Base-by-base conservation (phyloP, 352 stramenopile species). In the Phytophthora multivora region DNA sequence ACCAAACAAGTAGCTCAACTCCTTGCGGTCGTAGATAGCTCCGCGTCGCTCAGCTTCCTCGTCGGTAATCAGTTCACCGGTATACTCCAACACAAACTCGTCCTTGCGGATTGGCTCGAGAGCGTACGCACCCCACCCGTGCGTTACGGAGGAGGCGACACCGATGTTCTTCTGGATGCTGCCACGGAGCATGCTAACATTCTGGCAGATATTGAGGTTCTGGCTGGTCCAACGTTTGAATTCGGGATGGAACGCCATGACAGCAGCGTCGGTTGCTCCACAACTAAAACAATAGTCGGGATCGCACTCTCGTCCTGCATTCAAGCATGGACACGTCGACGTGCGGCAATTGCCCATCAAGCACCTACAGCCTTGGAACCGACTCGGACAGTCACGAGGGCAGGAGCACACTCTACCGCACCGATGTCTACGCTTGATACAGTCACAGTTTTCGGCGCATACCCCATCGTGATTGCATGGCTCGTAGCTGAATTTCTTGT, bases 1-100 rank as follows among this genome's bases (percentile, higher is more conserved):
- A 52, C 98, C 91, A 71, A 98, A 99, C 1, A 98, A 62, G 58
- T 96, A 98, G 31, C 80, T 91, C 23, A 90, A 58, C 5, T 39
- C 43, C 50, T 88, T 75, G 23, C 85, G 80, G 36, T 91, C 73
- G 59, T 97, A 97, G n/a, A 97, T 79, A 9, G 68, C 78, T 4
- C 91, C 92, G 48, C 85, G 83, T 9, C 85, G 79, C 54, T 94
- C 85, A 5, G 85, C 85, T 30, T 94, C 85, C n/a, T 89, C 77
- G 33, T 93, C 75, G 12, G 77, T 80, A 41, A 93, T 86, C 4
- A 91, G 42, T n/a, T 71, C 72, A 16, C 84, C 84, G 2, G 75
- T 86, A 66, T 93, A 93, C 50, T 93, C 84, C 47, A 86, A 75
- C 6, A 93, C 69, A 49, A 91, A 90, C 18, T 91, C 84, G 25